These are phyloP conservation scores for Cryptococcus sp. DNA, from an alignment of 1,284 basidiomycete species.

Conservation along the genomic window DNA sequence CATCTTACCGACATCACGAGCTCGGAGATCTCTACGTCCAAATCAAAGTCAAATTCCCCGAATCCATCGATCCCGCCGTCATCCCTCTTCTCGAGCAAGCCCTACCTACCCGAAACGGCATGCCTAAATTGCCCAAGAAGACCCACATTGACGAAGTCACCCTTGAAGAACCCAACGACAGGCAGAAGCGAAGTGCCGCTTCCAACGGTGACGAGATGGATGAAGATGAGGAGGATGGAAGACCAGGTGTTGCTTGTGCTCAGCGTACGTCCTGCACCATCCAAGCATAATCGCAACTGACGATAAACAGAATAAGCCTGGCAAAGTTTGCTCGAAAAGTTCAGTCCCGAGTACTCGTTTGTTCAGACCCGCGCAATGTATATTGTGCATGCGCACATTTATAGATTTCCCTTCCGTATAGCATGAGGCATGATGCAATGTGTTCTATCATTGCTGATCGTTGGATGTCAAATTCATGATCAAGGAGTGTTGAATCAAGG, in stretches of 20 bases:
- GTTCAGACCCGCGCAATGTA: too few species aligned
- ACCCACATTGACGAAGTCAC: constrained; percentile 78
- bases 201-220: constrained; percentile 70
- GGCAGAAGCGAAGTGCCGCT: constrained; percentile 57
- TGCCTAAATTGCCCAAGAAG: constrained; percentile 66
- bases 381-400: too few species aligned
- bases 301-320: constrained; percentile 16
- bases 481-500: too few species aligned
- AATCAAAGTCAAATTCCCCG: constrained; percentile 86
- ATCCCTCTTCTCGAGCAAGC: constrained; percentile 79
- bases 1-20: constrained; percentile 95
- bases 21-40: constrained; percentile 90
- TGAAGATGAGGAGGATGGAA: constrained; percentile 52
- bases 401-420: too few species aligned
- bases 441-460: too few species aligned
- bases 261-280: constrained; percentile 45
- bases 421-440: too few species aligned
- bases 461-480: too few species aligned
- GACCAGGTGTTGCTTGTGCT: constrained; percentile 52
- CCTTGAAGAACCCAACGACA: constrained; percentile 75
- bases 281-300: not conserved
- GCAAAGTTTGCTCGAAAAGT: not conserved
- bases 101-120: constrained; percentile 70
- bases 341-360: not conserved
- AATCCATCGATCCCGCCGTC: constrained; percentile 63